Base-by-base conservation (phyloP, 441 rosid species). In the Croton laevigatus region DNA sequence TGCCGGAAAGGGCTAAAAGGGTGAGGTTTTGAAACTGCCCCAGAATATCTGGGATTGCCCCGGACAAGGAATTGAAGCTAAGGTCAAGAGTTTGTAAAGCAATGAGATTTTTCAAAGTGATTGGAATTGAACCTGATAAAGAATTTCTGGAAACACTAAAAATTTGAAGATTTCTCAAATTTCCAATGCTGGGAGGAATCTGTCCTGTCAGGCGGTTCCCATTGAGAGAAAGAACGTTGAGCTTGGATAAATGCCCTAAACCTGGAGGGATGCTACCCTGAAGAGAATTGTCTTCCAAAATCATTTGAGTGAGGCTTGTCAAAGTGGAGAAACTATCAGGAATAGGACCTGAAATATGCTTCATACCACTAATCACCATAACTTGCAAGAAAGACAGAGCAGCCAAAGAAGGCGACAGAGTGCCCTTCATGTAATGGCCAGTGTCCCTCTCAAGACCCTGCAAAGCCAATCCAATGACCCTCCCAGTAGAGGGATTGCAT, bases 201-300 rank as follows among this genome's bases (percentile, higher is more conserved):
- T 59, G 69, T 19, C 98, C 99, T 1, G 60, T 73, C 72, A 94
- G 79, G 48, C 62, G 87, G 75, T 94, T 94, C 16, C 99, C 94
- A 51, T 77, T 74, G 19, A 92, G 77, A 2, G 96, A 89, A 57
- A 94, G 86, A 22, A 74, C 70, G 42, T 79, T 70, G 79, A 94
- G 88, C 9, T 64, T 74, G 60, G 87, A 60, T 75, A 90, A 73
- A 49, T 62, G 89, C 48, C 85, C 89, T 73, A 94, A 71, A 76
- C 76, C 74, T 36, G 83, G 70, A 81, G 97, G 99, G 65, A 94
- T 70, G 78, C 14, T 78, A 32, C 98, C 99, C 68, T 74, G 73
- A 46, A 94, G 89, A 59, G 96, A 78, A 74, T 92, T 90, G 65
- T 87, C 89, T 45, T 94, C 98, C 0, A 94, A 82, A 66, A 89